Evolutionary conservation across 1,139 yeast species (phyloP).

Genomic region (Candida glucosophila): DNA sequence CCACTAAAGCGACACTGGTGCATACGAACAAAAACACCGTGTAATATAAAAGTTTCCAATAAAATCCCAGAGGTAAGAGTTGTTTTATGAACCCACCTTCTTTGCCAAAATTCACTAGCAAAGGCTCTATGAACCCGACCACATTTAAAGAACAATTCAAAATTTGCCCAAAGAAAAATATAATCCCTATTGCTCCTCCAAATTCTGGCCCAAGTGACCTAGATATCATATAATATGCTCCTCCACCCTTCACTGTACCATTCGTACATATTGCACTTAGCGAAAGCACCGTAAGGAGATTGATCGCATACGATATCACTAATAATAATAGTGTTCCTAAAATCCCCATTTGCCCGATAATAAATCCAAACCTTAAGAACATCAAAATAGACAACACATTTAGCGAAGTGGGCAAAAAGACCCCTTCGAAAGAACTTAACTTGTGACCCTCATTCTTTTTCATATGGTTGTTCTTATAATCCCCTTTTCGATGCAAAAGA

Average conservation of each 20-base stretch:
- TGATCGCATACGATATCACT: slow-evolving; percentile 54
- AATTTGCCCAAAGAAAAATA: slow-evolving; percentile 70
- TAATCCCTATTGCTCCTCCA: slow-evolving; percentile 76
- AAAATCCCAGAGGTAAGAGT: slow-evolving; percentile 44
- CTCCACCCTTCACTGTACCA: slow-evolving; percentile 79
- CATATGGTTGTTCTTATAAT: too few relatives aligned
- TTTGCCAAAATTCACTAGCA: slow-evolving; percentile 56
- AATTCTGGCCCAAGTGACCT: slow-evolving; percentile 76
- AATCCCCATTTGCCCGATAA: slow-evolving; percentile 71
- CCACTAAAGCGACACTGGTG: slow-evolving; percentile 71
- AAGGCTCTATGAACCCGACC: slow-evolving; percentile 71
- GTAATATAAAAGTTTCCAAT: slow-evolving; percentile 55
- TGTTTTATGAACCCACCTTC: slow-evolving; percentile 47
- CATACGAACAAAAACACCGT: slow-evolving; percentile 62
- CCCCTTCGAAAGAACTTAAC: slow-evolving; percentile 70
- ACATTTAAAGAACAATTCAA: slow-evolving; percentile 70
- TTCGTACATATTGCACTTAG: slow-evolving; percentile 76
- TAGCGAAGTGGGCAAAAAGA: slow-evolving; percentile 65
- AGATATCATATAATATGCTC: slow-evolving; percentile 77
- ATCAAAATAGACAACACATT: slow-evolving; percentile 73
- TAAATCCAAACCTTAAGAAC: slow-evolving; percentile 75
- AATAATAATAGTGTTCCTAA: slow-evolving; percentile 52
- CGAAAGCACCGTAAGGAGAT: slow-evolving; percentile 62
- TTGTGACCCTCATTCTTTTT: slow-evolving; percentile 18
- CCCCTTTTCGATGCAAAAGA: too few relatives aligned